These are phyloP conservation scores for Haberlea rhodopensis DNA, from an alignment of 257 asterid species.

Conservation along the genomic window DNA sequence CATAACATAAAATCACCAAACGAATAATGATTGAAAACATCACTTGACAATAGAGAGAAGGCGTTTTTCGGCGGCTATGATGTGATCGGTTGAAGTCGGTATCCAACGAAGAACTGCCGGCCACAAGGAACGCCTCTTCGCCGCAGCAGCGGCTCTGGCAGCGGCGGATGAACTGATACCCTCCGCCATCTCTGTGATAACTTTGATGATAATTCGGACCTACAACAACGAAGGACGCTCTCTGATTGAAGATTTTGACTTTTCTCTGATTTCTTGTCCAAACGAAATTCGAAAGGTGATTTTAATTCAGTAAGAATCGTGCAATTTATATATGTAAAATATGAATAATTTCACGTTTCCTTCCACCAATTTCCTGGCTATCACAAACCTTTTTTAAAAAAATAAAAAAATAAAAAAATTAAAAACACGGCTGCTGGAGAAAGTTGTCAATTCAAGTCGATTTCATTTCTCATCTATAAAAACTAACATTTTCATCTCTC, in stretches of 20 bases:
- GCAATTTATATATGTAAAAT: no score
- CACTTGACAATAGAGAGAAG: constrained; percentile 74
- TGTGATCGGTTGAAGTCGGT: constrained; percentile 89
- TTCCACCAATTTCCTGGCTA: no score
- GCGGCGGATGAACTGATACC: constrained; percentile 42
- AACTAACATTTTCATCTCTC: no score
- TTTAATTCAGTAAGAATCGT: no score
- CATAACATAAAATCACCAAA: not conserved
- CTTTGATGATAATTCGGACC: constrained; percentile 30
- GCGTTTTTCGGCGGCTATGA: constrained; percentile 84
- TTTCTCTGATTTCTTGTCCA: not conserved
- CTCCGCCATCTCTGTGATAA: constrained; percentile 54
- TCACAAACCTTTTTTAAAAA: no score
- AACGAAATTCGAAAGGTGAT: not conserved
- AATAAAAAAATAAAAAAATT: no score
- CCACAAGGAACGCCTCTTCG: constrained; percentile 52
- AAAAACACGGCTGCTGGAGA: no score
- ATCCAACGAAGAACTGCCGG: constrained; percentile 77
- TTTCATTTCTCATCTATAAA: no score
- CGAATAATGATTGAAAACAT: not conserved
- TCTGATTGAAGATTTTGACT: not conserved
- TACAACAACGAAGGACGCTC: constrained; percentile 6
- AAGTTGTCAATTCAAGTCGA: no score
- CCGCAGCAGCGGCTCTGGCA: constrained; percentile 28
- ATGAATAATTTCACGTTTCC: no score